These are phyloP conservation scores for Apiospora malaysiana DNA, from an alignment of 2,329 filamentous ascomycete species.

Conservation along the genomic window DNA sequence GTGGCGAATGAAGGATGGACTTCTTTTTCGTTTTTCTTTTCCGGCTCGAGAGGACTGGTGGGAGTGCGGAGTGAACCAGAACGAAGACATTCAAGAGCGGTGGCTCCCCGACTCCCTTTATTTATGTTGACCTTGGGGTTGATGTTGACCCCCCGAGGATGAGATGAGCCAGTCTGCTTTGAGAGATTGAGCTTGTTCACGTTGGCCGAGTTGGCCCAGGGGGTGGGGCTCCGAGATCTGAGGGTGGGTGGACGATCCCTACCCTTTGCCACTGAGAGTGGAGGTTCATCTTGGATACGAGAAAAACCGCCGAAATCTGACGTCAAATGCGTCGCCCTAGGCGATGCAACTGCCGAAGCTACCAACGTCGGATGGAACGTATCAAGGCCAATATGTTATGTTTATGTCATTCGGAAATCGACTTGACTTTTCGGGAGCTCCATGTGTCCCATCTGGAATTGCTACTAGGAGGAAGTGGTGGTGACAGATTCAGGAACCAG, in stretches of 20 bases:
- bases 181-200: not conserved
- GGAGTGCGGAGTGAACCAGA: not conserved
- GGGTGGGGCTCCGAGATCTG: slow-evolving; percentile 7
- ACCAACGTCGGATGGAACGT: not conserved
- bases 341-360: not conserved
- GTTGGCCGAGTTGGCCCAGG: not conserved
- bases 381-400: no score
- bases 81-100: not conserved
- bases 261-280: not conserved
- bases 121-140: not conserved
- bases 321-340: not conserved
- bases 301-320: not conserved
- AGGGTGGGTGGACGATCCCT: not conserved
- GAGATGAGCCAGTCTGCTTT: not conserved
- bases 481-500: not conserved
- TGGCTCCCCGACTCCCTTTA: not conserved
- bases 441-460: no score
- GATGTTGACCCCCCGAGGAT: not conserved
- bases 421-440: no score
- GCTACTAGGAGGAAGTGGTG: no score
- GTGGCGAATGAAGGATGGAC: not conserved
- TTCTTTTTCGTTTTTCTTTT: not conserved
- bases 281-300: not conserved
- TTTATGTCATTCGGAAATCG: no score
- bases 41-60: not conserved